phyloP scores from a whole-genome alignment of 176 grass and related monocot species.

The Typha latifolia region DNA sequence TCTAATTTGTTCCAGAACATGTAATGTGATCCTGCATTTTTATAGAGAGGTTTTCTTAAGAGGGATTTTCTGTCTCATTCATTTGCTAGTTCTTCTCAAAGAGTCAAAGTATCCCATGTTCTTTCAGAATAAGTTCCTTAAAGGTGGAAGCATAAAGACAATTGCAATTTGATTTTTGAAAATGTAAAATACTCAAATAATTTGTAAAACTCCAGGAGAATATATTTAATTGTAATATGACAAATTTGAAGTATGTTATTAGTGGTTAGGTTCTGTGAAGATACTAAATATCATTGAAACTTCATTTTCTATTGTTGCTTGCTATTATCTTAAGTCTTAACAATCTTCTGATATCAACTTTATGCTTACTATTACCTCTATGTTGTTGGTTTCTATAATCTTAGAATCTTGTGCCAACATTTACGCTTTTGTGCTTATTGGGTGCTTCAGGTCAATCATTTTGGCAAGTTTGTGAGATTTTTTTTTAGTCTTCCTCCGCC shows the following conservation, averaged over 20 bases:
- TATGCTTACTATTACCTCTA: too few relatives aligned
- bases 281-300: neutral
- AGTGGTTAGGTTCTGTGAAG: neutral
- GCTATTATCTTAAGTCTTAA: neutral
- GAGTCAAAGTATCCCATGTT: neutral
- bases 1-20: neutral
- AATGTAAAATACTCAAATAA: too few relatives aligned
- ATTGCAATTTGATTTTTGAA: too few relatives aligned
- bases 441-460: slow-evolving; percentile 76
- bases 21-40: neutral
- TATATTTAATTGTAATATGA: neutral
- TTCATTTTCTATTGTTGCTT: neutral
- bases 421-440: neutral
- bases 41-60: neutral
- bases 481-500: slow-evolving; percentile 82
- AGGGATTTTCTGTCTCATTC: neutral
- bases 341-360: neutral
- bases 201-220: too few relatives aligned
- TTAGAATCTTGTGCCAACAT: neutral
- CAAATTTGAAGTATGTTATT: neutral
- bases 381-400: neutral
- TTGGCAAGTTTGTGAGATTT: slow-evolving; percentile 64
- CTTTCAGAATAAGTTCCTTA: neutral
- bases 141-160: neutral
- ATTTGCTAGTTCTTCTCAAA: neutral